Evolutionary conservation across 2,329 filamentous ascomycete species (phyloP).

Genomic region (Juglanconis oblonga): DNA sequence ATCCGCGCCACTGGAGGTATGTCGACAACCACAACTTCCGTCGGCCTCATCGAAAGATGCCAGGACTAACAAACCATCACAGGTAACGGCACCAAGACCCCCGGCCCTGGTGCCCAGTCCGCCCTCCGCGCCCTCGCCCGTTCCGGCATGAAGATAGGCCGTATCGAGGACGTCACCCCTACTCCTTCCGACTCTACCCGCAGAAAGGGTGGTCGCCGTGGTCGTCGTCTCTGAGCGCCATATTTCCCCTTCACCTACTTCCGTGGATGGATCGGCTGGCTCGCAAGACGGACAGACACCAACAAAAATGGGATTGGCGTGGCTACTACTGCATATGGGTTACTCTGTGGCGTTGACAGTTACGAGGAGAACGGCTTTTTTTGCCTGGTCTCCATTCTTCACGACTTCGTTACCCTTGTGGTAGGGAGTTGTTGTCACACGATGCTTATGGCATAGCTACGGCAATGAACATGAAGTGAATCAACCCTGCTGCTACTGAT

Average conservation of each 20-base stretch:
- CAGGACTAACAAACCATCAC: slow-evolving; percentile 9
- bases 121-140: slow-evolving; percentile 97
- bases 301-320: slow-evolving; percentile 17
- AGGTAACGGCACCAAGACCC: slow-evolving; percentile 99
- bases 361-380: slow-evolving; percentile 69
- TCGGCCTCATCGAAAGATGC: background rate
- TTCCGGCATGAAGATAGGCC: slow-evolving; percentile 99
- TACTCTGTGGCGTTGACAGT: slow-evolving; percentile 65
- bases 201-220: slow-evolving; percentile 99
- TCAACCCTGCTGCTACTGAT: background rate
- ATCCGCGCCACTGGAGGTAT: slow-evolving; percentile 97
- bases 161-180: slow-evolving; percentile 99
- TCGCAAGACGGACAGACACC: slow-evolving; percentile 4
- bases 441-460: slow-evolving; percentile 38
- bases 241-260: slow-evolving; percentile 15
- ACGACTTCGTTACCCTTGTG: slow-evolving; percentile 31
- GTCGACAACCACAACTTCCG: slow-evolving; percentile 27
- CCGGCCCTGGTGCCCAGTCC: slow-evolving; percentile 97
- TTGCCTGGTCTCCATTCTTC: slow-evolving; percentile 59
- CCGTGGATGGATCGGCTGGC: slow-evolving; percentile 12
- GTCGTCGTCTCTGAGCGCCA: slow-evolving; percentile 93
- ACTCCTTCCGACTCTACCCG: slow-evolving; percentile 99
- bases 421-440: slow-evolving; percentile 42
- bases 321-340: slow-evolving; percentile 45
- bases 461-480: slow-evolving; percentile 25